Evolutionary conservation across 495 filamentous ascomycete genomes (phyloP).

Genomic region (Xylaria acuta): DNA sequence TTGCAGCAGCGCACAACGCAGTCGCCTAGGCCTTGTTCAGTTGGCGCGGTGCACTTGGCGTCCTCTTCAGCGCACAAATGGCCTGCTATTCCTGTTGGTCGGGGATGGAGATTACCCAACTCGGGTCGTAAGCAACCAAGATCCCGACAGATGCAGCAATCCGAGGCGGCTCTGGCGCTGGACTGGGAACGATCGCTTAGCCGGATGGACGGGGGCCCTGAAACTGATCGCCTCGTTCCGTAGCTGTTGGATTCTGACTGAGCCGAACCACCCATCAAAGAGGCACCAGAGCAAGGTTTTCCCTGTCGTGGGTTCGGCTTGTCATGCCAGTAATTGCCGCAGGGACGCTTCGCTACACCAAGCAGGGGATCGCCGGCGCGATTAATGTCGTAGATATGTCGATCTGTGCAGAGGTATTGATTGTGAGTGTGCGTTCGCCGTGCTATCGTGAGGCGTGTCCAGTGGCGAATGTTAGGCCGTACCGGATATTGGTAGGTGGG

Average conservation of each 20-base stretch:
- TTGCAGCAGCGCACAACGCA: conserved; percentile 17
- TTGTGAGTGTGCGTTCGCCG: neutral
- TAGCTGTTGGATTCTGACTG: conserved; percentile 5
- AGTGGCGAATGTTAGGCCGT: conserved; percentile 19
- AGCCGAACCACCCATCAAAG: conserved; percentile 3
- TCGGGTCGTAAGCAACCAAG: conserved; percentile 20
- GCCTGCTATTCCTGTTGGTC: conserved; percentile 18
- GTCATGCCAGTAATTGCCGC: conserved; percentile 22
- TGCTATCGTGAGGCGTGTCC: conserved; percentile 15
- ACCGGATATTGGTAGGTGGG: neutral
- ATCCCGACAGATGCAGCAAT: conserved; percentile 12
- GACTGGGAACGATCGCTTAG: conserved; percentile 6
- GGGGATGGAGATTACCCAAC: conserved; percentile 15
- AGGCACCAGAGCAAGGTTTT: conserved; percentile 4
- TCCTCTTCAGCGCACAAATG: neutral
- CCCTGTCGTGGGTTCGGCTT: conserved; percentile 21
- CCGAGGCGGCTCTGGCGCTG: neutral
- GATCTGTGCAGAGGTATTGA: conserved; percentile 8
- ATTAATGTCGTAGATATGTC: conserved; percentile 7
- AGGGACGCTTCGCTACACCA: conserved; percentile 17
- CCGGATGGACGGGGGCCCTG: conserved; percentile 23
- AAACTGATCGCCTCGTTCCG: conserved; percentile 28
- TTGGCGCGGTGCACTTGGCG: conserved; percentile 6
- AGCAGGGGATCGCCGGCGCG: conserved; percentile 5
- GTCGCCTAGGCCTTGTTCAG: conserved; percentile 12